Evolutionary conservation across 1,139 yeast genomes (phyloP).

Genomic region (Kluyveromyces sp.): DNA sequence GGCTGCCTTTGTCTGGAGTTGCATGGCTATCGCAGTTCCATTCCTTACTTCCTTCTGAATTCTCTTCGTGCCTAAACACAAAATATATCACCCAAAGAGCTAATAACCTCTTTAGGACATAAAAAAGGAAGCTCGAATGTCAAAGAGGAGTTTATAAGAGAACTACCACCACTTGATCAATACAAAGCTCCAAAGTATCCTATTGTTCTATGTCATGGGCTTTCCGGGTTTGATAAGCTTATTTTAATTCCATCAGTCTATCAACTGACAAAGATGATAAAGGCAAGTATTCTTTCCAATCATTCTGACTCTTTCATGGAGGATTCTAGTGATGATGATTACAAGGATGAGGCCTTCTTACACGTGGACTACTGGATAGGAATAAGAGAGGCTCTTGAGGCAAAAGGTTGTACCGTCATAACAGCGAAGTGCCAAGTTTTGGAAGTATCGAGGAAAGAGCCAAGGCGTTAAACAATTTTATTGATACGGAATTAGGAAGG

Average conservation of each 20-base stretch:
- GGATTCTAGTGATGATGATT: conserved; percentile 16
- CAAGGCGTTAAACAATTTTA: conserved; percentile 42
- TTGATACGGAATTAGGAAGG: conserved; percentile 37
- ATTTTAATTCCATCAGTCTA: conserved; percentile 41
- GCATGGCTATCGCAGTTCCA: too few species aligned
- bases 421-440: conserved; percentile 78
- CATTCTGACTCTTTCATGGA: conserved; percentile 20
- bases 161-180: conserved; percentile 16
- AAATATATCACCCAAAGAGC: not conserved
- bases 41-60: too few species aligned
- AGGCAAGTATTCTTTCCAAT: conserved; percentile 15
- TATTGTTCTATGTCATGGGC: conserved; percentile 74
- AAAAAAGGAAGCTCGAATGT: not conserved
- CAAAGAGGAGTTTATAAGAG: not conserved
- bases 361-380: conserved; percentile 78
- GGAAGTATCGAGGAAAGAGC: conserved; percentile 72
- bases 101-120: not conserved
- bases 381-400: conserved; percentile 51
- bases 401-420: conserved; percentile 58
- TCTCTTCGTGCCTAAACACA: too few species aligned
- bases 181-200: conserved; percentile 48
- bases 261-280: conserved; percentile 24
- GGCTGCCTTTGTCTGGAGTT: too few species aligned
- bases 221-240: conserved; percentile 68
- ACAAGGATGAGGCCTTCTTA: conserved; percentile 30